These are phyloP conservation scores for Hanseniaspora mollemarum DNA, from an alignment of 805 yeast genomes.

Conservation along the genomic window DNA sequence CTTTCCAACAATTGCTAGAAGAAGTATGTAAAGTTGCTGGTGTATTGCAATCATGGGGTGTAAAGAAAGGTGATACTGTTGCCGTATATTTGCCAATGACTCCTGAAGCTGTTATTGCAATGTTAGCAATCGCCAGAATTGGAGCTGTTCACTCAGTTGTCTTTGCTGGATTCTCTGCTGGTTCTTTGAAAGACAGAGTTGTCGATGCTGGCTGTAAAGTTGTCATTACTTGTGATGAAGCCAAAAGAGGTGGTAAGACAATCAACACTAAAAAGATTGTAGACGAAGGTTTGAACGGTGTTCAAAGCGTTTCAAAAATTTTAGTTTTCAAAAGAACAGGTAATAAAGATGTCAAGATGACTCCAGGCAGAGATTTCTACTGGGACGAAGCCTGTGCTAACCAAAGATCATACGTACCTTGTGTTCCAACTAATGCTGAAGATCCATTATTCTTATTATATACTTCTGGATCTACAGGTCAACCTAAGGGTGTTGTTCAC, in stretches of 20 bases:
- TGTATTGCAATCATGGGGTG: constrained; percentile 73
- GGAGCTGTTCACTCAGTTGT: constrained; percentile 96
- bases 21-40: constrained; percentile 82
- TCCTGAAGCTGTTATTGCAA: constrained; percentile 89
- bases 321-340: constrained; percentile 86
- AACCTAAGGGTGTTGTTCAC: constrained; percentile 97
- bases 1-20: constrained; percentile 76
- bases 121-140: constrained; percentile 81
- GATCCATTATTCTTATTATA: constrained; percentile 92
- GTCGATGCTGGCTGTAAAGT: constrained; percentile 75
- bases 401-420: constrained; percentile 77
- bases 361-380: constrained; percentile 76
- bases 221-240: constrained; percentile 89
- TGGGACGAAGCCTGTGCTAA: constrained; percentile 86
- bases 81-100: constrained; percentile 97
- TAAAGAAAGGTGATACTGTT: constrained; percentile 87
- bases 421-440: constrained; percentile 76
- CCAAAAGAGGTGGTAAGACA: constrained; percentile 88
- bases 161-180: constrained; percentile 92
- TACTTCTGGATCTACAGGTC: constrained; percentile 96
- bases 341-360: constrained; percentile 56
- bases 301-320: constrained; percentile 64
- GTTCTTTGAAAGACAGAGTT: constrained; percentile 83
- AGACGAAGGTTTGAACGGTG: constrained; percentile 78
- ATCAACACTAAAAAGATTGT: constrained; percentile 88